Percentiles rank a stretch among this genome's conserved stretches.
Conservation (phyloP, 2,329 filamentous ascomycete genomes). For the Penicillium sp. region DNA sequence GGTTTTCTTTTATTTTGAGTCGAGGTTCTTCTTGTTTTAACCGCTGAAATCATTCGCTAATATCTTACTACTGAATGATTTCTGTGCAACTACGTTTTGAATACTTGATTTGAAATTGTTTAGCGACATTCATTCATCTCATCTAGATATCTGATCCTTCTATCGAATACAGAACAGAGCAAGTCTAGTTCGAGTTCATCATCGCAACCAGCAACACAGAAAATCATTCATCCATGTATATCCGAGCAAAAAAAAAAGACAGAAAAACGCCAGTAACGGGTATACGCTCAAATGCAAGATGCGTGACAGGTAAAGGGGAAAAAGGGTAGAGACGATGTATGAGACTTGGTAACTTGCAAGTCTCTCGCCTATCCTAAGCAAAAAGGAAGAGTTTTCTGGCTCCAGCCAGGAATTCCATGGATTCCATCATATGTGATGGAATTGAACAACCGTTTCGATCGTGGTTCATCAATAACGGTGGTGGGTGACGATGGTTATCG, state of each 20-base stretch:
- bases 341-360: neutral
- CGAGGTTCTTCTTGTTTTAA: neutral
- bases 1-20: neutral
- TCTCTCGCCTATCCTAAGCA: neutral
- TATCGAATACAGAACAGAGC: neutral
- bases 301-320: constrained; percentile 11
- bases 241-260: constrained; percentile 16
- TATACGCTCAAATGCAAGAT: constrained; percentile 40
- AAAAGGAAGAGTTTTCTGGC: neutral
- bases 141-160: neutral
- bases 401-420: neutral
- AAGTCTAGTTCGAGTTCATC: neutral
- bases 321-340: neutral
- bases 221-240: neutral
- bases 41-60: too few relatives aligned
- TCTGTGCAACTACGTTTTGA: neutral
- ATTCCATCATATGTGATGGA: neutral
- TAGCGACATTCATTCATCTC: constrained; percentile 6
- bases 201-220: neutral
- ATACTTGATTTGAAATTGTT: neutral
- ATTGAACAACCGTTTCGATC: neutral
- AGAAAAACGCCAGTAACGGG: constrained; percentile 32
- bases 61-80: too few relatives aligned
- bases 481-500: neutral
- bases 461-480: neutral